phyloP scores from a whole-genome alignment of 2,329 filamentous ascomycete genomes.

The Alternaria sp. region DNA sequence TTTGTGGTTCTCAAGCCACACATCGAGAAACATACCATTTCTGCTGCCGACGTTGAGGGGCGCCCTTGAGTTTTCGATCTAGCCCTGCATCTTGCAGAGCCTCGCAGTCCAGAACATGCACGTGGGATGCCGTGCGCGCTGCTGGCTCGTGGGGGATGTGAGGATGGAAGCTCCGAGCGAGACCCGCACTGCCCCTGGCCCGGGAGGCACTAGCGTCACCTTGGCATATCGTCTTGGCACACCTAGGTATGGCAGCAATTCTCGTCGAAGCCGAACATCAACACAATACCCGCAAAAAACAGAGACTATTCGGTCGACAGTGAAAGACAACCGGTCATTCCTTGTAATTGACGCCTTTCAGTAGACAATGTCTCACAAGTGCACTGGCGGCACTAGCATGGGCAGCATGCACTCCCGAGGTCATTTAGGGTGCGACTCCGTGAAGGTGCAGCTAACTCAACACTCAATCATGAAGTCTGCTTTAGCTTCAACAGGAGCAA shows the following conservation, averaged over 20 bases:
- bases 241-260: not conserved
- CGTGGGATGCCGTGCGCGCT: not conserved
- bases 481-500: not conserved
- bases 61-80: not conserved
- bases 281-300: not conserved
- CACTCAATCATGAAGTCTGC: not conserved
- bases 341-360: not conserved
- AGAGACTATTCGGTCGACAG: not conserved
- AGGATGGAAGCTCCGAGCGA: not conserved
- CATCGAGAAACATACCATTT: not conserved
- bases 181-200: not conserved
- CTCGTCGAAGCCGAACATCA: not conserved
- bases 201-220: not conserved
- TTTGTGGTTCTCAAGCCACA: not conserved
- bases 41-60: not conserved
- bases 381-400: not conserved
- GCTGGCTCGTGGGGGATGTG: not conserved
- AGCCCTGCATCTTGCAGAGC: not conserved
- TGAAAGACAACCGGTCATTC: not conserved
- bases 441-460: not conserved
- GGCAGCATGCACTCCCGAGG: not conserved
- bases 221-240: not conserved
- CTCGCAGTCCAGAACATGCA: not conserved
- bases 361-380: not conserved
- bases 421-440: not conserved